Evolutionary conservation across 345 rosid genomes (phyloP), one percentile per base, ranked within the genome.

Genomic region (Capsella bursapastoris): DNA sequence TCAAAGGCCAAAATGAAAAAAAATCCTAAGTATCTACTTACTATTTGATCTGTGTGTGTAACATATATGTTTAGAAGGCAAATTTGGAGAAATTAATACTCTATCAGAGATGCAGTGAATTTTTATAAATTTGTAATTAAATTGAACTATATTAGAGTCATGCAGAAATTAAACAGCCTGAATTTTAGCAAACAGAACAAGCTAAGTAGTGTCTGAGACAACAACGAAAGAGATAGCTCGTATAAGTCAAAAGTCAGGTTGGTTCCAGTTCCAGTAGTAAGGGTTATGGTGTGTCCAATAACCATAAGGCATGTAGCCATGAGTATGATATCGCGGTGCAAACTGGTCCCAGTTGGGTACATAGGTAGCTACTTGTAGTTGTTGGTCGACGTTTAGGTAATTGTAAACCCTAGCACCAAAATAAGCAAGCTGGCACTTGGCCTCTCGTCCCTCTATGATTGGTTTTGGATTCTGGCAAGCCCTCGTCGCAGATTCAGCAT

Each of bases 391-490:
- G 10, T 48, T 7, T 48, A 7, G 47, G 45, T 32, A 3, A 14
- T 43, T 18, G 64, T 43, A 29, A 68, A 12, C 32, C 14, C 49
- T 68, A 43, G 15, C 18, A 56, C 64, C 55, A 51, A 77, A 70
- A 13, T 83, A 82, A 41, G 91, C 95, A 29, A 89, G 81, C 44
- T 86, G 86, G 76, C 91, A 89, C 70, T 83, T 87, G 8, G 87
- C 82, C 72, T 77, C 73, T 60, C 88, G 84, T 52, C 91, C 89
- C 9, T 86, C 87, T 10, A 89, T 86, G 8, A 78, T 82, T 0
- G 91, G 95, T 25, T 73, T 84, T 3, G 83, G 87, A 76, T 84
- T 77, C 28, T 80, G 76, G 49, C 88, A 87, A 29, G 95, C 91
- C 68, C 83, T 84, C 48, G 64, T 55, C 6, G 95, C 91, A 2